Evolutionary conservation across 176 grass and related monocot genomes (phyloP), one percentile per base, ranked within the genome.

Genomic region (Chloris gayana): DNA sequence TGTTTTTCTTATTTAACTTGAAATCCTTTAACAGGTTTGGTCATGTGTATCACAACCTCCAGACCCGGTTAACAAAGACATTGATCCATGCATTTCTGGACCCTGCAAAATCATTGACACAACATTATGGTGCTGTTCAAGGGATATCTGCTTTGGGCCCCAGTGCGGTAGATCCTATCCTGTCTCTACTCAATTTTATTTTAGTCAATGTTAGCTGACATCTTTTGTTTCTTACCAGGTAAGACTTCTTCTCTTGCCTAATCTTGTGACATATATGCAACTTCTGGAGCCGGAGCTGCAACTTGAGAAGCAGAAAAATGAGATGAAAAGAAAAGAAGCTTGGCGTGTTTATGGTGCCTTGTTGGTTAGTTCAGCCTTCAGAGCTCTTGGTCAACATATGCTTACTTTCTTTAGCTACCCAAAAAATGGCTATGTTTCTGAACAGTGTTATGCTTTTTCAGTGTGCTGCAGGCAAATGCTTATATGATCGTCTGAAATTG

Each of bases 51-150:
- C 88, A 88, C 78, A 93, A 93, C 70, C 84, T 95, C 57, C 96
- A 95, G 56, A 93, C 83, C 8, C 90, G 95, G 21, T 64, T 95
- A 74, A 89, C 90, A 57, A 91, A 80, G 73, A 95, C 84, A 14
- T 85, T 98, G 49, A 72, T 93, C 69, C 85, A 93, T 79, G 92
- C 92, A 84, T 95, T 98, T 93, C 88, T 91, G 34, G 92, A 98
- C 84, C 88, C 86, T 84, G 82, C 79, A 30, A 98, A 95, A 92
- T 87, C 96, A 82, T 76, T 98, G 84, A 91, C 96, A 59, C 92
- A 95, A 75, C 92, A 98, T 88, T 98, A 98, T 76, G 96, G 92
- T 89, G 96, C 92, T 67, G 85, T 98, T 76, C 90, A 87, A 80
- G 92, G 96, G 30, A 86, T 95, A 85, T 92, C 96, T 88, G 96